Evolutionary conservation across 2,329 filamentous ascomycete species (phyloP), one percentile per base, ranked within the genome.

Genomic region (Aspergillus alliaceus): DNA sequence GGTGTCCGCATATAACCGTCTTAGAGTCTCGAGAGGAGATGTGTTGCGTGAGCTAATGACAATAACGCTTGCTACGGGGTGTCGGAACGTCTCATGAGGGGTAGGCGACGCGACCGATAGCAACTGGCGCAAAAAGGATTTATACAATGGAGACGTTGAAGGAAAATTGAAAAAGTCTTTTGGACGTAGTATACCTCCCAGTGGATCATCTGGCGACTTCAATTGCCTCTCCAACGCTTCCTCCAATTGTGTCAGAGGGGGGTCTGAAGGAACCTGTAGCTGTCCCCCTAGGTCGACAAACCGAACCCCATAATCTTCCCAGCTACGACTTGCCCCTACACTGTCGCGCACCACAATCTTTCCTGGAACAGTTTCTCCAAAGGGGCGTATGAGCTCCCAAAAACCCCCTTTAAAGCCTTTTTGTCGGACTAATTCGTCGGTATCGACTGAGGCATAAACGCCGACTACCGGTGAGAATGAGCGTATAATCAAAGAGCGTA

Each of bases 21-120:
- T 83, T 42, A 99, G 80, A 56, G 95, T 90, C 71, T 96, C 92
- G 62, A 98, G 93, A 0, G 96, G 93, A 15, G 86, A 81, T 29
- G 85, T 80, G 65, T 92, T 96, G 57, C 90, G 86, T 9, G 95
- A 98, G 72, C 92, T 98, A 68, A 98, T 96, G 25, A 92, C 92
- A 72, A 98, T 93, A 39, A 99, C 86, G 68, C 92, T 93, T 6
- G 93, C 93, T 22, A 98, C 93, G 0, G 96, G 95, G 72, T 99
- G 95, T 5, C 90, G 86, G 74, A 98, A 96, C 0, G 95, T 95
- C 76, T 99, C 95, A 66, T 97, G 92, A 0, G 92, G 87, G 3
- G 88, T 85, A 44, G 96, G 78, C 1, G 90, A 86, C 39, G 93
- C 79, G 14, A 89, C 88, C 1, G 92, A 96, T 8, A 99, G 78